Conservation (phyloP, 1,139 yeast genomes). For the Hansenula lynferdii region DNA sequence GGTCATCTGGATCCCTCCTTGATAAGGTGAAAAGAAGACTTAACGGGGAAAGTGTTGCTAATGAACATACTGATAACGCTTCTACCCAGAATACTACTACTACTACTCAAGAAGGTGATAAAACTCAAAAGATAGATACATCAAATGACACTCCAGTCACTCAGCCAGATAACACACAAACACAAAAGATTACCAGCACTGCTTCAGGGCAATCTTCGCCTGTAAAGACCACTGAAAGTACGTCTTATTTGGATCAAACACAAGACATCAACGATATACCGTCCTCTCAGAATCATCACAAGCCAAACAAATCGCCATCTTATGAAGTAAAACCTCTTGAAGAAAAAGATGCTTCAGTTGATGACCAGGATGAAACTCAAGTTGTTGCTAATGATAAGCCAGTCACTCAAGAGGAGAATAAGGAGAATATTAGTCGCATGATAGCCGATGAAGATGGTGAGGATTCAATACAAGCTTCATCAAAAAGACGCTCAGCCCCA, state of each 20-base stretch:
- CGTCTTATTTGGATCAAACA: background rate
- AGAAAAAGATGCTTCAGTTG: background rate
- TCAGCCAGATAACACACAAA: background rate
- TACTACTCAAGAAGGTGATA: background rate
- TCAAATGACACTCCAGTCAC: background rate
- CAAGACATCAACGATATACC: background rate
- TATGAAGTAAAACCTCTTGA: background rate
- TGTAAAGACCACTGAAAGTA: too few relatives aligned
- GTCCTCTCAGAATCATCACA: background rate
- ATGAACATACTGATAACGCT: too few relatives aligned
- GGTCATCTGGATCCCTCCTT: slow-evolving; percentile 6
- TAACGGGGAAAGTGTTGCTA: slow-evolving; percentile 12
- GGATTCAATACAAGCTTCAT: background rate
- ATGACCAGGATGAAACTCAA: slow-evolving; percentile 4
- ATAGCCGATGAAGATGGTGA: background rate
- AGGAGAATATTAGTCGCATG: too few relatives aligned
- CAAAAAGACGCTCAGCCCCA: too few relatives aligned
- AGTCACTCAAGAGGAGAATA: background rate
- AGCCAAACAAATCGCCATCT: background rate
- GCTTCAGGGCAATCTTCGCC: too few relatives aligned
- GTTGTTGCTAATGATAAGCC: background rate
- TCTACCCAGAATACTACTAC: too few relatives aligned
- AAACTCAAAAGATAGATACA: background rate
- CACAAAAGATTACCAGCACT: too few relatives aligned
- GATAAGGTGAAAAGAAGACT: slow-evolving; percentile 18